These are phyloP conservation scores for Sphagnum tenellum DNA, from an alignment of 225 moss, liverwort and hornwort species.

Conservation along the genomic window DNA sequence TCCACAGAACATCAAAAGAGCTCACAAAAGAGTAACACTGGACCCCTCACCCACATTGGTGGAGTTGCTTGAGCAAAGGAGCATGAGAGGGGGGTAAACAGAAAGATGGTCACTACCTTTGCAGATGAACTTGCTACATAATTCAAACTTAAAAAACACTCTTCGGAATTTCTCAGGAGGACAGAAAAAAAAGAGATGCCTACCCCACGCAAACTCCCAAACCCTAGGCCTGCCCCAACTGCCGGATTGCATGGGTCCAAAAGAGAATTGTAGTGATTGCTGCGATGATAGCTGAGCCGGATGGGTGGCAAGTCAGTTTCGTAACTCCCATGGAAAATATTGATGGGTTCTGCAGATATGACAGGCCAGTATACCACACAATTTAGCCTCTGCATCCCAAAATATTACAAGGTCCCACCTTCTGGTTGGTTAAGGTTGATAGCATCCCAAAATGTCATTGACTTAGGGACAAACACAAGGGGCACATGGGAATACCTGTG, in stretches of 20 bases:
- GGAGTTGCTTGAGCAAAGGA: no score
- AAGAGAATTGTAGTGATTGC: slow-evolving; percentile 96
- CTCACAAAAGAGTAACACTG: no score
- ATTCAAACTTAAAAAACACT: no score
- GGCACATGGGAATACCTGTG: slow-evolving; percentile 38
- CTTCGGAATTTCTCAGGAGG: no score
- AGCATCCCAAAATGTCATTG: no score
- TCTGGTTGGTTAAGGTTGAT: no score
- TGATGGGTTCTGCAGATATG: slow-evolving; percentile 74
- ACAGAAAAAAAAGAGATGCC: slow-evolving; percentile 23
- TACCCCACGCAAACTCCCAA: slow-evolving; percentile 96
- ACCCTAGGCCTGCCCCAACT: slow-evolving; percentile 95
- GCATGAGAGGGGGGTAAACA: no score
- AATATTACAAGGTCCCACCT: not conserved
- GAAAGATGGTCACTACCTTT: no score
- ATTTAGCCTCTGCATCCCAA: not conserved
- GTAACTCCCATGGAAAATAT: slow-evolving; percentile 95
- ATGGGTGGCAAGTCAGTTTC: slow-evolving; percentile 99
- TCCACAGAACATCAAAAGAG: no score
- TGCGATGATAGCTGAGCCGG: slow-evolving; percentile 95
- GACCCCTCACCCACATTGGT: no score
- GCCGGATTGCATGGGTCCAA: slow-evolving; percentile 88
- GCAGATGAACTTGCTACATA: no score
- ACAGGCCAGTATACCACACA: not conserved
- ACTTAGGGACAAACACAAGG: no score